Conservation (phyloP, 768 basidiomycete genomes). For the Podaxis sp. region DNA sequence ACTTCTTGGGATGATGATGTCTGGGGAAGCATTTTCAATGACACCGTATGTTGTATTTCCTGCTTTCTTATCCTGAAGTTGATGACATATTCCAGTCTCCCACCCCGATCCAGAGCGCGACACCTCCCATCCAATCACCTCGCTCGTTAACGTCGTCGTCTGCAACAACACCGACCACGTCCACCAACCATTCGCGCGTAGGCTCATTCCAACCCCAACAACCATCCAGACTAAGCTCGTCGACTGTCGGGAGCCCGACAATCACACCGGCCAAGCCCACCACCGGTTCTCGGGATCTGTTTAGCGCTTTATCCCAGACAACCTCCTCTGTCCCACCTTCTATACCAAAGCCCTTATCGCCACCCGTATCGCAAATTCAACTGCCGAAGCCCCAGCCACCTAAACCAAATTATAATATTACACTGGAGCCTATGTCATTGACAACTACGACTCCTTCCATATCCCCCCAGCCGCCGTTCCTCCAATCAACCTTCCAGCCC, state of each 20-base stretch:
- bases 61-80: conserved; percentile 21
- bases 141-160: conserved; percentile 21
- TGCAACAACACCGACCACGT: conserved; percentile 14
- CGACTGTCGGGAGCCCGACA: conserved; percentile 28
- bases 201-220: conserved; percentile 35
- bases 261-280: conserved; percentile 8
- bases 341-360: conserved; percentile 6
- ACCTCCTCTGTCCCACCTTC: background rate
- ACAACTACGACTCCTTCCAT: conserved; percentile 16
- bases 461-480: conserved; percentile 10
- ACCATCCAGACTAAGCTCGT: conserved; percentile 40
- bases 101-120: conserved; percentile 10
- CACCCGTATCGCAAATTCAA: conserved; percentile 20
- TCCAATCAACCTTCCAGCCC: conserved; percentile 17
- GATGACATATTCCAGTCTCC: conserved; percentile 3
- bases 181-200: conserved; percentile 15
- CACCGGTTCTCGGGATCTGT: background rate
- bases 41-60: conserved; percentile 24
- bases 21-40: conserved; percentile 77
- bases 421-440: conserved; percentile 20
- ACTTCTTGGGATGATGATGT: conserved; percentile 78
- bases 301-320: conserved; percentile 5
- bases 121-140: conserved; percentile 13
- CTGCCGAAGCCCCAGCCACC: conserved; percentile 18
- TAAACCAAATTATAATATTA: conserved; percentile 32